Conservation (phyloP, 2,329 filamentous ascomycete species). For the Fusarium coicis region DNA sequence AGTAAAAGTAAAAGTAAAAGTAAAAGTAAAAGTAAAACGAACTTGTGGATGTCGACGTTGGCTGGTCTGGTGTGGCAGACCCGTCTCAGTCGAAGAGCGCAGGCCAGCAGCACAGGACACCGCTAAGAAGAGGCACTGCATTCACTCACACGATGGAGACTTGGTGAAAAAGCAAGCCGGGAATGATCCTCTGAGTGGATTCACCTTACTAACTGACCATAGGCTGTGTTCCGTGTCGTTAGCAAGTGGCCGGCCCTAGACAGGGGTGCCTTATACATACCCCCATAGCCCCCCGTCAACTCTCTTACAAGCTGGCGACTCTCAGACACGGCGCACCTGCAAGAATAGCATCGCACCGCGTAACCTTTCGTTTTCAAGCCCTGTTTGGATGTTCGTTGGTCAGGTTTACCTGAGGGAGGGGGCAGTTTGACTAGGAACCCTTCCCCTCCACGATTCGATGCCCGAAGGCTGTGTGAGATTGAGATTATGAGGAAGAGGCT, state of each 20-base stretch:
- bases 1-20: constrained; percentile 42
- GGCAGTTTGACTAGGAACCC: constrained; percentile 27
- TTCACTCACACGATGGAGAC: constrained; percentile 10
- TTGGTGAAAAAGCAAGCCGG: constrained; percentile 36
- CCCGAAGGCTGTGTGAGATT: constrained; percentile 19
- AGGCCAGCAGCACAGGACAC: constrained; percentile 26
- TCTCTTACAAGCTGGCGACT: constrained; percentile 33
- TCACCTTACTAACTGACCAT: constrained; percentile 1
- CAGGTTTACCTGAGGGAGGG: constrained; percentile 17
- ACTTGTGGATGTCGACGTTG: constrained; percentile 36
- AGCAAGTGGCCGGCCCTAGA: constrained; percentile 14
- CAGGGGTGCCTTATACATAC: constrained; percentile 20
- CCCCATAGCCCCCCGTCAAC: constrained; percentile 24
- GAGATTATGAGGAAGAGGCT: constrained; percentile 18
- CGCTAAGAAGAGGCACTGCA: constrained; percentile 6
- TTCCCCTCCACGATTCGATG: constrained; percentile 18
- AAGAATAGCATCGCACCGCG: constrained; percentile 13
- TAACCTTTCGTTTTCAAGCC: constrained; percentile 24
- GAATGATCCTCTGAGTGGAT: constrained; percentile 23
- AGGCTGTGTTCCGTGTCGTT: constrained; percentile 34
- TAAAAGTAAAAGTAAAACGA: constrained; percentile 41
- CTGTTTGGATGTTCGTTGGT: constrained; percentile 9
- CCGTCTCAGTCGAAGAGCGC: constrained; percentile 16
- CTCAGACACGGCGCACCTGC: constrained; percentile 31
- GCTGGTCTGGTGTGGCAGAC: constrained; percentile 25